Evolutionary conservation across 306 rosid genomes (phyloP).

Genomic region (Prunus mongolica): DNA sequence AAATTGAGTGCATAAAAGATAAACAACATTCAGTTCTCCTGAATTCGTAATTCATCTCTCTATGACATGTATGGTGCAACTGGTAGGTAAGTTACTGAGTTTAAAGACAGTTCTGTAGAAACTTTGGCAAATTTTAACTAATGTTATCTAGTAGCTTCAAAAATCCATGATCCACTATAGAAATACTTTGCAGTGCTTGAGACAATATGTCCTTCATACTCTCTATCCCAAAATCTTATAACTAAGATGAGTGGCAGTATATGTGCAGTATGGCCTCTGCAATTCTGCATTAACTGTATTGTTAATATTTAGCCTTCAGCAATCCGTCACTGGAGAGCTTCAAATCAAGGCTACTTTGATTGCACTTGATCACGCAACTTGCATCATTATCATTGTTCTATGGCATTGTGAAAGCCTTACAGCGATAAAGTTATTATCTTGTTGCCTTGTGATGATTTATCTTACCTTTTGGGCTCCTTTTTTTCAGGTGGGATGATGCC

Average conservation of each 20-base stretch:
- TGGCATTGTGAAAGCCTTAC: neutral
- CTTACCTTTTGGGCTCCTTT: slow-evolving; percentile 31
- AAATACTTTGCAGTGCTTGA: neutral
- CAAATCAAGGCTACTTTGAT: neutral
- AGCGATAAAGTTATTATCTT: neutral
- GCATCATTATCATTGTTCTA: neutral
- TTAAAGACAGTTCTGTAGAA: neutral
- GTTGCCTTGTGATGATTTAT: neutral
- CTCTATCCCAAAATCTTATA: neutral
- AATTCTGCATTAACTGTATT: neutral
- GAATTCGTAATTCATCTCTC: neutral
- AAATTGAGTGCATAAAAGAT: neutral
- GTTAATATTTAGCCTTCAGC: neutral
- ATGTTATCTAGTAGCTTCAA: neutral
- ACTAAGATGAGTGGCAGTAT: neutral
- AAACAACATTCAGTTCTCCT: neutral
- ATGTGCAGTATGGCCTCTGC: neutral
- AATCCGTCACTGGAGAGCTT: neutral
- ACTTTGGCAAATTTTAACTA: neutral
- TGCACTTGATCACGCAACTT: neutral
- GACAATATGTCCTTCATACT: neutral
- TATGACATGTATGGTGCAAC: neutral
- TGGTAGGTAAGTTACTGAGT: neutral
- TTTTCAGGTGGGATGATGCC: slow-evolving; percentile 76
- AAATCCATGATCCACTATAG: neutral